Evolutionary conservation across 768 basidiomycete genomes (phyloP), one percentile per base, ranked within the genome.

Genomic region (Lactifluus hygrophoroides): DNA sequence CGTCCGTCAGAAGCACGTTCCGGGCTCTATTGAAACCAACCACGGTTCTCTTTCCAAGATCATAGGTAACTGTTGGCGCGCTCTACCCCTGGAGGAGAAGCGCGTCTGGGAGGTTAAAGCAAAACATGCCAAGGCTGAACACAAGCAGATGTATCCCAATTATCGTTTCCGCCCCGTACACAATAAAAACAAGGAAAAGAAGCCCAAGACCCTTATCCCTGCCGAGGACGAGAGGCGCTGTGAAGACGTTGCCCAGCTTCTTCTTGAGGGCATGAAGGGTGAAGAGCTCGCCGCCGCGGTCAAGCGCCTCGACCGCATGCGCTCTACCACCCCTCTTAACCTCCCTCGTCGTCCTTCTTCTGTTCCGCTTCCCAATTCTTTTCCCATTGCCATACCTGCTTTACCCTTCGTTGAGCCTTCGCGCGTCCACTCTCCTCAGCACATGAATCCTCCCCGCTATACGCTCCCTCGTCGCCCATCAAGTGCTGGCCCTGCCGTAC

Each of bases 71-170:
- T 77, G 75, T 63, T 90, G 88, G 88, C 79, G 83, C 25, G 69
- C 82, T 0, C 79, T 90, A 3, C 84, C 86, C 0, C 76, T 82
- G 17, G 80, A 84, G 16, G 85, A 90, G 69, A 87, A 85, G 66
- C 77, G 77, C 4, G 74, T 81, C 17, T 90, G 88, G 88, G 86
- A 89, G 66, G 71, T 78, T 34, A 79, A 79, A 54, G 88, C 88
- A 0, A 85, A 86, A 67, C 77, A 81, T 44, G 87, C 83, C 23
- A 88, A 88, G 71, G 84, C 82, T 0, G 83, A 82, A 30, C 88
- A 90, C 71, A 81, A 85, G 54, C 74, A 74, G 40, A 75, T 72
- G 58, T 87, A 86, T 67, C 87, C 88, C 0, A 78, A 87, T 62
- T 90, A 79, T 48, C 73, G 75, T 34, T 79, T 77, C 69, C 67